Percentiles rank a stretch among this genome's conserved stretches.
These are phyloP conservation scores for Saccharum officinarum DNA, from an alignment of 176 grass and related monocot genomes.

Conservation along the genomic window DNA sequence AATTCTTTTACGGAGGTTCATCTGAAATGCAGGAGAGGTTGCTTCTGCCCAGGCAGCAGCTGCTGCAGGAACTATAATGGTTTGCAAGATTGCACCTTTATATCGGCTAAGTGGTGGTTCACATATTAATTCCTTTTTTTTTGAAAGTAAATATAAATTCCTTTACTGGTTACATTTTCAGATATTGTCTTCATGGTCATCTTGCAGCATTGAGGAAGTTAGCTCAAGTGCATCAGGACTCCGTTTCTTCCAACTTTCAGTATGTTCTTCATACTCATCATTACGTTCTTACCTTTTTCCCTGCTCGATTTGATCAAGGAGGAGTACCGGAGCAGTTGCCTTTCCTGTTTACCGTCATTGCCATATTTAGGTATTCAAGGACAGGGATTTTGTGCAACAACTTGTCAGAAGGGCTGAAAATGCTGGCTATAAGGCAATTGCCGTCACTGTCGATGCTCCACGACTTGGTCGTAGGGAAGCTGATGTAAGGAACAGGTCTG, in stretches of 20 bases:
- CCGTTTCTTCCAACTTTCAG: slow-evolving; percentile 93
- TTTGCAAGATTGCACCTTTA: slow-evolving; percentile 17
- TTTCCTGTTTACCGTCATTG: not conserved
- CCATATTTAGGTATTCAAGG: slow-evolving; percentile 72
- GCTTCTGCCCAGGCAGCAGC: slow-evolving; percentile 83
- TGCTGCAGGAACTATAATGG: slow-evolving; percentile 86
- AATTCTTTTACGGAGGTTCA: not conserved
- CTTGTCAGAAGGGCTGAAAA: slow-evolving; percentile 74
- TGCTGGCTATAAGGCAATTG: slow-evolving; percentile 85
- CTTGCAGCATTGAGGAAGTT: slow-evolving; percentile 82
- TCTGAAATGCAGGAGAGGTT: slow-evolving; percentile 68
- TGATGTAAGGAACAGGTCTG: slow-evolving; percentile 83
- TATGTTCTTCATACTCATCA: slow-evolving; percentile 14
- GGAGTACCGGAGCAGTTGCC: no score
- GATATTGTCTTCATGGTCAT: slow-evolving; percentile 87
- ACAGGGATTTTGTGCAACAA: slow-evolving; percentile 66
- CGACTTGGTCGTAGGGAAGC: slow-evolving; percentile 84
- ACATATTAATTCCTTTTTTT: not conserved
- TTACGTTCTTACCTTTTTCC: not conserved
- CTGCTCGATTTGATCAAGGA: not conserved
- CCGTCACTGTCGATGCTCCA: slow-evolving; percentile 78
- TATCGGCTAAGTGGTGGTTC: not conserved
- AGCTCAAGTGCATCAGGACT: slow-evolving; percentile 69
- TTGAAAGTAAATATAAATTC: not conserved
- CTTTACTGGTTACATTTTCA: slow-evolving; percentile 35